Evolutionary conservation across 2,329 filamentous ascomycete genomes (phyloP), one percentile per base, ranked within the genome.

Genomic region (Aspergillus felis): DNA sequence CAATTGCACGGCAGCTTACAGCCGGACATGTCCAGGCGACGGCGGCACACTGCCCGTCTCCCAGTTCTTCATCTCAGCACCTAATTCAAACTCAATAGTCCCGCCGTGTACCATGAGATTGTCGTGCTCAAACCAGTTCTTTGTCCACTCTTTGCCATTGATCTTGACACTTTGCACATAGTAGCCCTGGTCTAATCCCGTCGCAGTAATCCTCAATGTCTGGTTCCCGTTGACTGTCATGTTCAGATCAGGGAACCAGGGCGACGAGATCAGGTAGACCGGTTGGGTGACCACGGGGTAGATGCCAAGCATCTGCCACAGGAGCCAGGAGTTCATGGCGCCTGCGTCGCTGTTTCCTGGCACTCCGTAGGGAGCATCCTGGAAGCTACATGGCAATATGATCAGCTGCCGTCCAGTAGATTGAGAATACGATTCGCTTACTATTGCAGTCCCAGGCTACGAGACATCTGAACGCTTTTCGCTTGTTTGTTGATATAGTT

Each of bases 341-440:
- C 79, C 87, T 1, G 85, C 86, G 67, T 90, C 87, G 44, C 81
- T 85, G 71, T 90, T 90, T 0, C 87, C 87, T 0, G 87, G 87
- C 0, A 90, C 74, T 0, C 87, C 87, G 20, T 69, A 71, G 0
- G 79, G 74, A 0, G 80, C 80, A 4, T 82, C 76, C 53, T 78
- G 79, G 73, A 88, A 89, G 72, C 66, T 71, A 35, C 49, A 12
- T 8, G 6, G 6, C 5, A 7, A 4, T 35, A 28, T 42, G 20
- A 9, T 20, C 46, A 42, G 2, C 22, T 42, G 12, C 20, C 5
- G 17, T 38, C 8, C 9, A 32, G 10, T n/a, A 7, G 20, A 3
- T 32, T 28, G 29, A 8, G 27, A 35, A 17, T n/a, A 4, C 8
- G 0, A 12, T 9, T 1, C 17, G 49, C 65, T 52, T 61, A 70